These are phyloP conservation scores for Pseudohyphozyma bogoriensis DNA, from an alignment of 768 basidiomycete genomes.

Conservation along the genomic window DNA sequence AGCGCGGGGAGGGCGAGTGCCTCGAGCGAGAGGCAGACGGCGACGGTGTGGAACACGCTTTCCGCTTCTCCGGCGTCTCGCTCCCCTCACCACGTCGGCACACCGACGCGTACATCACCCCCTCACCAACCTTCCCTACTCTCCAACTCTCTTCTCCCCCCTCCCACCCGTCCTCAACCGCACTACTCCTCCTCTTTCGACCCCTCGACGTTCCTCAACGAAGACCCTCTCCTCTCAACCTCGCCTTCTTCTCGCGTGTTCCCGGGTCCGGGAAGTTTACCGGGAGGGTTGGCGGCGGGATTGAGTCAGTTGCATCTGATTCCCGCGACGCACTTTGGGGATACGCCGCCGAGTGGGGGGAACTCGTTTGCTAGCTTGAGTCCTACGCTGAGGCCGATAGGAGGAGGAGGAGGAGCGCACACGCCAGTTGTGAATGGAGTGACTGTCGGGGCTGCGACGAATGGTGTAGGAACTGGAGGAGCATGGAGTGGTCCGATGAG, in stretches of 20 bases:
- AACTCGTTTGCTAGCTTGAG: too few relatives aligned
- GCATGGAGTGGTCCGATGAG: too few relatives aligned
- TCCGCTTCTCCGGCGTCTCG: not conserved
- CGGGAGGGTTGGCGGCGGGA: not conserved
- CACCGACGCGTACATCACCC: not conserved
- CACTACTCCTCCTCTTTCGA: slow-evolving; percentile 1
- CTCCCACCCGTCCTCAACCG: not conserved
- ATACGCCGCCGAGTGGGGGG: not conserved
- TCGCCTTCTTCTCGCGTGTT: not conserved
- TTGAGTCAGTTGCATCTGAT: not conserved
- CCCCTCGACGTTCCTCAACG: not conserved
- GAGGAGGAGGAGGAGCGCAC: too few relatives aligned
- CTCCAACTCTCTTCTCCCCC: not conserved
- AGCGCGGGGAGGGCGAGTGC: not conserved
- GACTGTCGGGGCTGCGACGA: too few relatives aligned
- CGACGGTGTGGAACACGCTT: not conserved
- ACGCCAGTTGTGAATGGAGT: too few relatives aligned
- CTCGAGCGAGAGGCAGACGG: not conserved
- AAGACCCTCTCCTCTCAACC: too few relatives aligned
- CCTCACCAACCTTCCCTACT: not conserved
- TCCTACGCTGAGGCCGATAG: too few relatives aligned
- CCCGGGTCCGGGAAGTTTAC: not conserved
- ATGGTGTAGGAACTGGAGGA: too few relatives aligned
- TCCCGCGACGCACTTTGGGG: not conserved
- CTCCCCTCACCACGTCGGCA: too few relatives aligned